Percentiles rank a stretch among this genome's conserved stretches.
These are phyloP conservation scores for Pleurotus pulmonarius DNA, from an alignment of 768 basidiomycete genomes.

Conservation along the genomic window DNA sequence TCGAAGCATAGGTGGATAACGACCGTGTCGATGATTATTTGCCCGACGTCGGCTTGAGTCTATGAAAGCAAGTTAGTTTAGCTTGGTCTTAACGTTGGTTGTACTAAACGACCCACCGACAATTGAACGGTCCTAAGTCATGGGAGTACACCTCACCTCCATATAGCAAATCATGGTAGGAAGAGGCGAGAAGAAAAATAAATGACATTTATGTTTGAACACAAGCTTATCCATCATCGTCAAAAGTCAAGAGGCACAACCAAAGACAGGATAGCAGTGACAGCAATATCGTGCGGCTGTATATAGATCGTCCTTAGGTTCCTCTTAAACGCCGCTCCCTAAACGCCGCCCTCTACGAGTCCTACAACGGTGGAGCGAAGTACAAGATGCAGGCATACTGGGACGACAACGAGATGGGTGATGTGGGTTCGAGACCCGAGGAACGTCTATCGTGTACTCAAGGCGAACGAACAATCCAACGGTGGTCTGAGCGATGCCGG, in stretches of 20 bases:
- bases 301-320: slow-evolving; percentile 1
- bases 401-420: slow-evolving; percentile 1
- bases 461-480: slow-evolving; percentile 1
- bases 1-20: too few species aligned
- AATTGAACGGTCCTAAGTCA: too few species aligned
- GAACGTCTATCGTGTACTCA: background rate
- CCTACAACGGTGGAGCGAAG: background rate
- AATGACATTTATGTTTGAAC: too few species aligned
- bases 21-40: too few species aligned
- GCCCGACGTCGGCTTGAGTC: too few species aligned
- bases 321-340: background rate
- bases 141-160: too few species aligned
- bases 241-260: background rate
- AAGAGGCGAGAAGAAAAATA: too few species aligned
- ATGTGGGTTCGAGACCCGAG: background rate
- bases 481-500: background rate
- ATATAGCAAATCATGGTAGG: too few species aligned
- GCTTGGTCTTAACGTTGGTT: too few species aligned
- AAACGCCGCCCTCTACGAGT: background rate
- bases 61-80: too few species aligned
- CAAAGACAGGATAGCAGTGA: background rate
- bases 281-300: background rate
- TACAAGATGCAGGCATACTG: background rate
- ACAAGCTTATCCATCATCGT: background rate
- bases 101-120: too few species aligned